Base-by-base conservation (phyloP, 2,329 filamentous ascomycete species). In the Talaromyces pinophilus region DNA sequence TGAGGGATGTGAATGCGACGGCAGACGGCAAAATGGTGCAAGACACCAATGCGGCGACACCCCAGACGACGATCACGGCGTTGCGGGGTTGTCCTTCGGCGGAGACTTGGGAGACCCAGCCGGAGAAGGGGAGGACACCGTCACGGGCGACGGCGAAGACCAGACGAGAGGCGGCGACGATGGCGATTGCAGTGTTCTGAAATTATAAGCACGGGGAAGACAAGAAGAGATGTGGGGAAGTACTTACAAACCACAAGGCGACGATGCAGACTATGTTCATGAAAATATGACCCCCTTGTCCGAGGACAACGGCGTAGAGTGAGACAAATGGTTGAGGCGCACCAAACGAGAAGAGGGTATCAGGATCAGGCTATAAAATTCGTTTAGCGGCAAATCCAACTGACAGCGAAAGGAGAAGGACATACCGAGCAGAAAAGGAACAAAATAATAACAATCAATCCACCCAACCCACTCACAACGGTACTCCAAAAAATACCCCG, bases 91-190 rank as follows among this genome's bases (percentile, higher is more conserved):
- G 86, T 62, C 86, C 86, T 28, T 82, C 78, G 8, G 81, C 75
- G 8, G 79, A 79, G 2, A 88, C 85, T 19, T 79, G 74, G 3
- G 85, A 83, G 52, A 88, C 86, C 84, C 86, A 87, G 40, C 80
- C 71, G 1, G 85, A 87, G 74, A 83, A 87, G 0, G 86, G 86
- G 2, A 88, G 78, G 22, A 88, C 85, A 42, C 86, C 85, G 70
- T 88, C 86, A 55, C 86, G 82, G 33, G 86, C 86, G 3, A 88
- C 86, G 50, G 86, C 86, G 72, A 87, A 88, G 69, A 88, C 85
- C 1, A 88, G 80, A n/a, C 86, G 82, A 3, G 86, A 88, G 15
- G 84, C 84, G 7, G 86, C 86, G 13, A 87, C 81, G 54, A 87
- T 83, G 22, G 85, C 84, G 65, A 88, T 85, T 0, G 85, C 85